Percentiles rank a stretch among this genome's conserved stretches.
Conservation (phyloP, 2,329 filamentous ascomycete genomes). For the Penicillium expansum region DNA sequence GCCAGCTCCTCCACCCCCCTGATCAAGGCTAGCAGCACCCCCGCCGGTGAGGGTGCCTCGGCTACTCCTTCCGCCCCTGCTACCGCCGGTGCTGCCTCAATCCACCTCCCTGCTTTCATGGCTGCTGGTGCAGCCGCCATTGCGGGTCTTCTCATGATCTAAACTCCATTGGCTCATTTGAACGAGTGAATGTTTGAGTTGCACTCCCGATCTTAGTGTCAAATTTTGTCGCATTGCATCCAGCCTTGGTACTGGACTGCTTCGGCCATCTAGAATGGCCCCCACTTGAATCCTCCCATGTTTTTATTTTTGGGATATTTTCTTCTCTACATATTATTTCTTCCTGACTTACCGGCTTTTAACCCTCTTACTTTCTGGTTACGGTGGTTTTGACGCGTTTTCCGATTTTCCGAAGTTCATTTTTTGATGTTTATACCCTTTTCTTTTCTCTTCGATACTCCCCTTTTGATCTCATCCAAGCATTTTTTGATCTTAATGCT, state of each 20-base stretch:
- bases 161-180: conserved; percentile 8
- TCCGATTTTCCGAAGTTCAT: not conserved
- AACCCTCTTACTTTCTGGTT: not conserved
- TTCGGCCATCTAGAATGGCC: conserved; percentile 5
- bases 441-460: not conserved
- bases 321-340: conserved; percentile 4
- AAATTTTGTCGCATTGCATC: not conserved
- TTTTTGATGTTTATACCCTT: conserved; percentile 10
- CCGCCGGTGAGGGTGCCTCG: not conserved
- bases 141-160: conserved; percentile 36
- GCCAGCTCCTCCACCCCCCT: conserved; percentile 22
- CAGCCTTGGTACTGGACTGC: not conserved
- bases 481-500: not conserved
- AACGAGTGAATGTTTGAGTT: not conserved
- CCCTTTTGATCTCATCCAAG: conserved; percentile 2
- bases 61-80: conserved; percentile 9
- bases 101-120: conserved; percentile 27
- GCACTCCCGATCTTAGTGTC: conserved; percentile 10
- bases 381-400: conserved; percentile 5
- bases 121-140: conserved; percentile 32
- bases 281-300: not conserved
- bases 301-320: not conserved
- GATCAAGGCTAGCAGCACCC: conserved; percentile 14
- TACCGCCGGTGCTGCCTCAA: conserved; percentile 24
- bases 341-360: not conserved